Percentiles rank a stretch among this genome's conserved stretches.
Evolutionary conservation across 352 stramenopile species (phyloP).

Genomic region (Phytopythium oedochilum): DNA sequence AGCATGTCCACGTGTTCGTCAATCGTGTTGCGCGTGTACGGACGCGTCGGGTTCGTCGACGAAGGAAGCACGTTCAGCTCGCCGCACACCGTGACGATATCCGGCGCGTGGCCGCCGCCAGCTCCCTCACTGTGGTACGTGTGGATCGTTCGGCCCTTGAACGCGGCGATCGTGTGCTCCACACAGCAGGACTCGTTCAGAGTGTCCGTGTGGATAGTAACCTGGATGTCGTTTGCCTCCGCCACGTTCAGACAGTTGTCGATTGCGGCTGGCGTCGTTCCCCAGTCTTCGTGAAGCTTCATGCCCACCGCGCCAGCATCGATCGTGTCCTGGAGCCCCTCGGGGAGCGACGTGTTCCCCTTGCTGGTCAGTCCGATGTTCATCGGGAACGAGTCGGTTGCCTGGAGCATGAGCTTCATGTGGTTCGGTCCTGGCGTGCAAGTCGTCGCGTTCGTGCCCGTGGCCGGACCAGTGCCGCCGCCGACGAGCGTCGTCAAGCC

Average conservation of each 20-base stretch:
- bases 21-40: constrained; percentile 97
- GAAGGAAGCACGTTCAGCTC: constrained; percentile 93
- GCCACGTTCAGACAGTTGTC: constrained; percentile 90
- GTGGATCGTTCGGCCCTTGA: constrained; percentile 96
- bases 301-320: constrained; percentile 90
- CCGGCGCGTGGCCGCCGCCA: constrained; percentile 92
- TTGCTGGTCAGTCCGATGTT: constrained; percentile 99
- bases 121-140: constrained; percentile 95
- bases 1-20: constrained; percentile 99
- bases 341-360: constrained; percentile 89
- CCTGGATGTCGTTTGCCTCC: constrained; percentile 91
- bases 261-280: constrained; percentile 95
- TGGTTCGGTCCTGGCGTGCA: constrained; percentile 94
- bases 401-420: constrained; percentile 95
- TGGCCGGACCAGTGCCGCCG: constrained; percentile 89
- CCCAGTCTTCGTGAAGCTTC: constrained; percentile 98
- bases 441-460: constrained; percentile 95
- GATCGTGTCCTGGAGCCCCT: constrained; percentile 89
- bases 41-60: constrained; percentile 96
- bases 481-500: constrained; percentile 92
- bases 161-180: constrained; percentile 93
- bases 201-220: constrained; percentile 98
- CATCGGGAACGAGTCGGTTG: constrained; percentile 90
- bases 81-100: constrained; percentile 96
- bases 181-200: constrained; percentile 96